A percentile compares a stretch with the other conserved stretches of the same genome.
phyloP scores from a whole-genome alignment of 305 asterid species.

The Coffea humblotiana region DNA sequence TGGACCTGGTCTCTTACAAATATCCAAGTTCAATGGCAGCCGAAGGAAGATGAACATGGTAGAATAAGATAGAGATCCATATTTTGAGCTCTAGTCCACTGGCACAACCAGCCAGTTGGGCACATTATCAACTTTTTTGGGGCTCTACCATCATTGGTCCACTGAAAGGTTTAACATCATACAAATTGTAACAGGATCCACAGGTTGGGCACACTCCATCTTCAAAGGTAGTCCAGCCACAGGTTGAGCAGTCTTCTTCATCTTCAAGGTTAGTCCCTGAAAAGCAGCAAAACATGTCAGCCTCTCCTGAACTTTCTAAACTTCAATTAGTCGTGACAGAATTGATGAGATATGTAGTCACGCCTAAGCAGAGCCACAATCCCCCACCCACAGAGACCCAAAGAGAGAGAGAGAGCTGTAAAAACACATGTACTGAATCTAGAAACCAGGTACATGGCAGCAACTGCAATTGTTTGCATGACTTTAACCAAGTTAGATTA shows the following conservation, averaged over 20 bases:
- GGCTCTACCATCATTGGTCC: not conserved
- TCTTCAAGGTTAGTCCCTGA: conserved; percentile 23
- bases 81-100: not conserved
- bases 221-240: conserved; percentile 13
- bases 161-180: not conserved
- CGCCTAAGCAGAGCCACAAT: not conserved
- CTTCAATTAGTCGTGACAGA: too few relatives aligned
- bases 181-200: not conserved
- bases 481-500: too few relatives aligned
- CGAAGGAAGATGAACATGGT: not conserved
- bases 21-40: not conserved
- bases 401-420: not conserved
- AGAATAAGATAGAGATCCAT: not conserved
- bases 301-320: not conserved
- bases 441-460: too few relatives aligned
- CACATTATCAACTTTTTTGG: not conserved
- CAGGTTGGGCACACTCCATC: not conserved
- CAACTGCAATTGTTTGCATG: too few relatives aligned
- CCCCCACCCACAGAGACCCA: not conserved
- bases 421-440: too few relatives aligned
- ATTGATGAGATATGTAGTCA: not conserved
- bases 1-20: not conserved
- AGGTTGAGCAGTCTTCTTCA: not conserved
- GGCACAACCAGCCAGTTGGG: not conserved
- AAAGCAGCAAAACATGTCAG: not conserved